phyloP scores from a whole-genome alignment of 1,284 basidiomycete species.

The Phellopilus nigrolimitatus region DNA sequence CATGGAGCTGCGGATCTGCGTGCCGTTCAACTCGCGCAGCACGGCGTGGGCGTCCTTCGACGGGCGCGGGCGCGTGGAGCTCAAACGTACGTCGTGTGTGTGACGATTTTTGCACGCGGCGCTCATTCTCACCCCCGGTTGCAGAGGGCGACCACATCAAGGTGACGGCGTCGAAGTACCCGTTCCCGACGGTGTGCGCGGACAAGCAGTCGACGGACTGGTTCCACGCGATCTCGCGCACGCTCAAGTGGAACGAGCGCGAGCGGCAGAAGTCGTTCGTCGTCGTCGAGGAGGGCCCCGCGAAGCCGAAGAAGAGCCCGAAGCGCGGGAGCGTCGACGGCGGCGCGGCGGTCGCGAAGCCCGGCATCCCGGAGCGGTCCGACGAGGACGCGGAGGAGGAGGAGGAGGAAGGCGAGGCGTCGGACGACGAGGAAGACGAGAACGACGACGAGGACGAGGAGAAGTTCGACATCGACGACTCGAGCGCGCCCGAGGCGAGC shows the following conservation, averaged over 20 bases:
- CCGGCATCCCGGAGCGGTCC: constrained; percentile 16
- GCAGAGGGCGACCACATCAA: constrained; percentile 99
- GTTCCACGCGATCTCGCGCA: constrained; percentile 97
- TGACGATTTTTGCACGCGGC: constrained; percentile 1
- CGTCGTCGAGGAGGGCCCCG: constrained; percentile 82
- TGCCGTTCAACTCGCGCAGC: constrained; percentile 96
- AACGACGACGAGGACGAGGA: constrained; percentile 61
- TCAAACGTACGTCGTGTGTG: constrained; percentile 69
- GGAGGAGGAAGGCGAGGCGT: constrained; percentile 45
- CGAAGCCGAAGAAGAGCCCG: constrained; percentile 35
- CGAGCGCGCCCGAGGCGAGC: constrained; percentile 48
- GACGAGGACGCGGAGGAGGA: constrained; percentile 35
- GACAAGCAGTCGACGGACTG: constrained; percentile 98
- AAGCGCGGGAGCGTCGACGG: constrained; percentile 24
- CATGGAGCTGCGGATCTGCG: constrained; percentile 97
- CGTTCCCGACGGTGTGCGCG: constrained; percentile 97
- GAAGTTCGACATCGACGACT: constrained; percentile 89
- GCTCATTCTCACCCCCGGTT: constrained; percentile 1
- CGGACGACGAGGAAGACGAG: constrained; percentile 41
- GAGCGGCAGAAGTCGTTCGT: constrained; percentile 97
- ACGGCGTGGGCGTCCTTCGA: constrained; percentile 99
- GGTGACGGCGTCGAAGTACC: constrained; percentile 95
- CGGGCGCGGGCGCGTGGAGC: constrained; percentile 92
- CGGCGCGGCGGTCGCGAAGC: constrained; percentile 10
- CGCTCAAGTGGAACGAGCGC: constrained; percentile 96